Evolutionary conservation across 208 protist species (phyloP), one percentile per base, ranked within the genome.

Genomic region (Naegleria lovaniensis): DNA sequence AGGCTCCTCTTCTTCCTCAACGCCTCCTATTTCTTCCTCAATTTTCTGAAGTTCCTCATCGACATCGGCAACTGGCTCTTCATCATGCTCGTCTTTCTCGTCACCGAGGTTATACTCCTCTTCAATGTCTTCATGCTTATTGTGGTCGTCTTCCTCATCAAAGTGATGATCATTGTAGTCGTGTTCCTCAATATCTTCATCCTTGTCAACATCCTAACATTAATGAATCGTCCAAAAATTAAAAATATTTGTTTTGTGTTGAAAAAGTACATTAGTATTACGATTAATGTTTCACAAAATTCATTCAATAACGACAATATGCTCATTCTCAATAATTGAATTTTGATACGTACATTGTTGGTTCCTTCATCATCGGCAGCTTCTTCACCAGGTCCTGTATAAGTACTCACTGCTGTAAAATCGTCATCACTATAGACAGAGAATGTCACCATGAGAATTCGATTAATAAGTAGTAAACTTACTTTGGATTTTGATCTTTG

Each of bases 401-500:
- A 84, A 16, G 76, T 84, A 40, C 76, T 84, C 0, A 40, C 76
- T 19, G 29, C 38, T 16, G 76, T 84, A 40, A 41, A 84, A 40
- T 40, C 76, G 15, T 84, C 76, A 39, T 84, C 76, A 16, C 76
- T 84, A 5, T 48, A 9, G 5, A 48, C 43, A 48, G 43, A 48
- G 43, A 33, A 84, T 67, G 11, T 67, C 19, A 29, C 19, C 19
- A 67, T 29, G 22, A 67, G 5, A 5, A 58, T 58, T 19, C 51
- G 15, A 58, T 5, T 58, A 19, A 5, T 58, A n/a, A 58, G 51
- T 58, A 58, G 51, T 19, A 58, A 19, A 84, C 76, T 41, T 84
- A 84, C 76, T 40, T 40, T 84, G 76, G 76, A 33, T 84, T 84
- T 40, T 41, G 38, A 84, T 84, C 76, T 11, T 84, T 84, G 11